Evolutionary conservation across 129 eudicot genomes (phyloP).

Genomic region (Helianthus tuberosus): DNA sequence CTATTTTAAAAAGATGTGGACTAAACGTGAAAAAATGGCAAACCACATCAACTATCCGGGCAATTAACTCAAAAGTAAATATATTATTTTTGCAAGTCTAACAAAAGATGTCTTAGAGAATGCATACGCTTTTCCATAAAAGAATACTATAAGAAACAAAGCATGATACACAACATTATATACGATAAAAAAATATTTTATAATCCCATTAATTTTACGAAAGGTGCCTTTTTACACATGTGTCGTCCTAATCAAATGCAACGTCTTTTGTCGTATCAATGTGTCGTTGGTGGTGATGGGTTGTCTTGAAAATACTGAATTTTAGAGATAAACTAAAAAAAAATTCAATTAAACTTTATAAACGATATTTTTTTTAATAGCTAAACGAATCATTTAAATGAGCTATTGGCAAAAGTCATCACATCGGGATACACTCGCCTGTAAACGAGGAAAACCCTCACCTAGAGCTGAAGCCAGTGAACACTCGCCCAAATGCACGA

Average conservation of each 20-base stretch:
- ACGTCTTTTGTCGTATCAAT: slow-evolving; percentile 21
- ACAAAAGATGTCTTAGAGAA: neutral
- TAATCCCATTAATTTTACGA: neutral
- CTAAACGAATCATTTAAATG: too few species aligned
- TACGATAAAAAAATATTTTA: neutral
- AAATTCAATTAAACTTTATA: neutral
- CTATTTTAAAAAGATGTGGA: too few species aligned
- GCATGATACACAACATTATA: neutral
- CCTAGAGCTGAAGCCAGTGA: too few species aligned
- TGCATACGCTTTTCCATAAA: neutral
- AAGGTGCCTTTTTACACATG: slow-evolving; percentile 16
- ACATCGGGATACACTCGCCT: too few species aligned
- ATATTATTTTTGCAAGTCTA: neutral
- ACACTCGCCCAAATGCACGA: too few species aligned
- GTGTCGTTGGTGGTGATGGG: slow-evolving; percentile 17
- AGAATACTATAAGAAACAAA: neutral
- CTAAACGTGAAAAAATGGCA: too few species aligned
- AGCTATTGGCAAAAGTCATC: too few species aligned
- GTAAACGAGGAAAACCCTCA: too few species aligned
- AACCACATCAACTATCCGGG: too few species aligned
- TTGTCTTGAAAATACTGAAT: neutral
- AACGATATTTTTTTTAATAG: neutral
- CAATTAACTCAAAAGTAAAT: too few species aligned
- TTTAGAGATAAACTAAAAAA: slow-evolving; percentile 5
- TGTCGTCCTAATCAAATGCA: slow-evolving; percentile 26